A percentile compares a stretch with the other conserved stretches of the same genome.
Evolutionary conservation across 2,329 filamentous ascomycete species (phyloP).

Genomic region (Botrytis porri): DNA sequence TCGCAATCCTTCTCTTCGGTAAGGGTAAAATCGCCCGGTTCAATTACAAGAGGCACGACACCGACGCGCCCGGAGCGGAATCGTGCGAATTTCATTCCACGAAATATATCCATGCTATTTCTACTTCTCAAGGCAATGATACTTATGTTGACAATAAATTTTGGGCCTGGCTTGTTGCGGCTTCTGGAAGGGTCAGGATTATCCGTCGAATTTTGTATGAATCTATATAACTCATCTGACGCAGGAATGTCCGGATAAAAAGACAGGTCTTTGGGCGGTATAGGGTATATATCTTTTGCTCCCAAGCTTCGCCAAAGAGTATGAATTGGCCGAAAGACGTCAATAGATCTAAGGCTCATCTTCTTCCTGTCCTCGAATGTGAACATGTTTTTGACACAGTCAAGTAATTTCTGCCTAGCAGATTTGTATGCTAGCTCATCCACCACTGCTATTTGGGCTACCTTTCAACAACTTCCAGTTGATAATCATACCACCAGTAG

Average conservation of each 20-base stretch:
- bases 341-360: no score
- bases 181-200: background rate
- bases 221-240: accelerated
- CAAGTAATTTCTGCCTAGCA: background rate
- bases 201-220: background rate
- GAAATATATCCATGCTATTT: background rate
- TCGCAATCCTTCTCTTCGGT: no score
- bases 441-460: background rate
- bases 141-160: background rate
- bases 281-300: background rate
- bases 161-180: no score
- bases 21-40: background rate
- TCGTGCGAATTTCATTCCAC: background rate
- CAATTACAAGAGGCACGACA: background rate
- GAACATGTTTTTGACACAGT: background rate
- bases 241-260: accelerated
- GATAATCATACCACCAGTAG: accelerated
- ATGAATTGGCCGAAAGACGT: no score
- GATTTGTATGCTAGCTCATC: background rate
- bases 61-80: background rate
- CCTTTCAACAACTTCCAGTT: background rate
- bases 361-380: background rate
- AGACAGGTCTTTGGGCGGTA: accelerated
- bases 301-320: background rate
- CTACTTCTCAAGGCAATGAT: background rate